These are phyloP conservation scores for Pichia sp. DNA, from an alignment of 1,139 yeast species.

Conservation along the genomic window DNA sequence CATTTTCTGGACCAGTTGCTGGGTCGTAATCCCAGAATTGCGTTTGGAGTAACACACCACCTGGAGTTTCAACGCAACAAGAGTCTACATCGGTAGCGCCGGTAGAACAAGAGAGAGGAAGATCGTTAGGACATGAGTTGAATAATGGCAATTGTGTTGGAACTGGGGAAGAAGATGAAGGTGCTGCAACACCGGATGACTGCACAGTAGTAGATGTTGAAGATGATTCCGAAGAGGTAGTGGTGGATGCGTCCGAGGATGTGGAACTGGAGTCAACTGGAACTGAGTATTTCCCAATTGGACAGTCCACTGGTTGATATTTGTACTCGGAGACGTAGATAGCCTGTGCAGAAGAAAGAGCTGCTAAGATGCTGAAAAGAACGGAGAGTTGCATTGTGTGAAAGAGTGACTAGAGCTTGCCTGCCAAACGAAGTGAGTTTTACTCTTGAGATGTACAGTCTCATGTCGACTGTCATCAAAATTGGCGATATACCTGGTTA, in stretches of 20 bases:
- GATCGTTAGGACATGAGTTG: slow-evolving; percentile 47
- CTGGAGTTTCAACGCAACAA: slow-evolving; percentile 85
- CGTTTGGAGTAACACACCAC: slow-evolving; percentile 75
- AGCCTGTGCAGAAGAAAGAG: not conserved
- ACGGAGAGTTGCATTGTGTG: not conserved
- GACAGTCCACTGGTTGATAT: not conserved
- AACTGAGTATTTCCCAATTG: not conserved
- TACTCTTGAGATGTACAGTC: too few relatives aligned
- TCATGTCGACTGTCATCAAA: too few relatives aligned
- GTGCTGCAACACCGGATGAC: not conserved
- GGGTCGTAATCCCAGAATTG: slow-evolving; percentile 94
- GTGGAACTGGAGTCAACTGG: not conserved
- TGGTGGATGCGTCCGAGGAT: not conserved
- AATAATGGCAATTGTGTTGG: slow-evolving; percentile 1
- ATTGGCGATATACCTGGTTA: too few relatives aligned
- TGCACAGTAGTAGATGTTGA: not conserved
- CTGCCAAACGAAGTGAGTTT: too few relatives aligned
- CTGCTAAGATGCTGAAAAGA: not conserved
- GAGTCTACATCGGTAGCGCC: slow-evolving; percentile 37
- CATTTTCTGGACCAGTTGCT: slow-evolving; percentile 65
- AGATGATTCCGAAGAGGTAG: not conserved
- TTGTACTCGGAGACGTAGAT: not conserved
- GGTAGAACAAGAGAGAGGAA: slow-evolving; percentile 56
- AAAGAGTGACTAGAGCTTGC: too few relatives aligned
- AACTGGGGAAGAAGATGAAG: not conserved